Percentiles rank a stretch among this genome's conserved stretches.
Conservation (phyloP, 805 yeast species). For the Saturnispora saitoi region DNA sequence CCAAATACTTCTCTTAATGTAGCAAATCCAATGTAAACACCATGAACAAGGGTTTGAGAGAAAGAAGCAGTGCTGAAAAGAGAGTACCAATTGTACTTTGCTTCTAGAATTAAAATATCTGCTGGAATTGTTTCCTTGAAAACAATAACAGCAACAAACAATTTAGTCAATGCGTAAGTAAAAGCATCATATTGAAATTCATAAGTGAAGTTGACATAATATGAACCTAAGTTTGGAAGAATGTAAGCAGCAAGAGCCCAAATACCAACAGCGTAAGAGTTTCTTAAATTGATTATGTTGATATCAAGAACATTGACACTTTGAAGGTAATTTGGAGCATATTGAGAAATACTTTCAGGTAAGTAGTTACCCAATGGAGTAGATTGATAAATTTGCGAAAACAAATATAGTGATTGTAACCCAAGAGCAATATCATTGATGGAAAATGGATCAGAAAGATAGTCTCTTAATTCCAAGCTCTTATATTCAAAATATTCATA, state of each 20-base stretch:
- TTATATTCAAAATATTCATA: slow-evolving; percentile 19
- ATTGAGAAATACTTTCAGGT: slow-evolving; percentile 19
- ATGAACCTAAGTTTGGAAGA: slow-evolving; percentile 37
- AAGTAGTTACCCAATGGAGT: slow-evolving; percentile 18
- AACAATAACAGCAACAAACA: slow-evolving; percentile 33
- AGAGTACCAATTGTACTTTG: slow-evolving; percentile 25
- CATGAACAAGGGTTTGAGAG: slow-evolving; percentile 15
- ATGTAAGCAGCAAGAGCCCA: slow-evolving; percentile 37
- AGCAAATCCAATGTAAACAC: slow-evolving; percentile 27
- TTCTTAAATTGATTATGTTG: slow-evolving; percentile 26
- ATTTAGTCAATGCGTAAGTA: slow-evolving; percentile 37
- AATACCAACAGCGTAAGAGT: slow-evolving; percentile 27
- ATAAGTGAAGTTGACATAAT: slow-evolving; percentile 46
- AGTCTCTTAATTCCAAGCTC: slow-evolving; percentile 25
- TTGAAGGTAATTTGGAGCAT: slow-evolving; percentile 19
- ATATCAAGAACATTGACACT: slow-evolving; percentile 30
- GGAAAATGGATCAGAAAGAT: slow-evolving; percentile 27
- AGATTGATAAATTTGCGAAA: slow-evolving; percentile 13
- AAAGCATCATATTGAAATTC: slow-evolving; percentile 49
- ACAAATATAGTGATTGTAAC: slow-evolving; percentile 19
- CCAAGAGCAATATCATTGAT: slow-evolving; percentile 21
- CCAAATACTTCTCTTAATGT: slow-evolving; percentile 38
- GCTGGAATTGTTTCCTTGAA: slow-evolving; percentile 23
- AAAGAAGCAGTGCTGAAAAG: slow-evolving; percentile 14
- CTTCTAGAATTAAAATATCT: slow-evolving; percentile 23